A percentile compares a stretch with the other conserved stretches of the same genome.
Conservation (phyloP, 148 eudicot genomes). For the Spergularia marina region DNA sequence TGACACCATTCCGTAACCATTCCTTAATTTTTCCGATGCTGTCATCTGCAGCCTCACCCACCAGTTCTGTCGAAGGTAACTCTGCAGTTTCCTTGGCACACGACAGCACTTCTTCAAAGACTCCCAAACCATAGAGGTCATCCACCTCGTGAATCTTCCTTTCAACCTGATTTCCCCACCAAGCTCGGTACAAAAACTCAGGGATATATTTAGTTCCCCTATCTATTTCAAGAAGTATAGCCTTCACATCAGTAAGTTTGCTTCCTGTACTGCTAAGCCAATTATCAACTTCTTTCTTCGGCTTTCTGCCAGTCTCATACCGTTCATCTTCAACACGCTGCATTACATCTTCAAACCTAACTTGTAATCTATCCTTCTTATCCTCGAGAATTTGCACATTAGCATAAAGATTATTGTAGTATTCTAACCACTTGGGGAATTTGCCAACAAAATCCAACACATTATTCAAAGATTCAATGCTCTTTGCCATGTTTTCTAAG, state of each 20-base stretch:
- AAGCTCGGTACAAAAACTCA: constrained; percentile 16
- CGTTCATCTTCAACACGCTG: constrained; percentile 9
- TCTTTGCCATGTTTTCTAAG: constrained; percentile 7
- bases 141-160: constrained; percentile 19
- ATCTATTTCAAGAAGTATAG: background rate
- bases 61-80: background rate
- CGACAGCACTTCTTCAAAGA: constrained; percentile 20
- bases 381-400: constrained; percentile 6
- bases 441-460: constrained; percentile 15
- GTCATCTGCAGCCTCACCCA: constrained; percentile 11
- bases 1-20: constrained; percentile 19
- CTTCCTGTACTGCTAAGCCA: constrained; percentile 17
- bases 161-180: constrained; percentile 25
- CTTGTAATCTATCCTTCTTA: constrained; percentile 1
- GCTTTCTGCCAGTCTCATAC: background rate
- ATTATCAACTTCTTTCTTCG: constrained; percentile 24
- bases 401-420: constrained; percentile 19
- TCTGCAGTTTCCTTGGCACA: constrained; percentile 2
- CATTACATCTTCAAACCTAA: constrained; percentile 3
- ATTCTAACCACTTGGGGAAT: constrained; percentile 22
- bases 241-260: constrained; percentile 10
- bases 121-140: constrained; percentile 17
- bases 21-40: background rate
- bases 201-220: constrained; percentile 4
- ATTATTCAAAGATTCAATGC: background rate